Evolutionary conservation across 2,329 filamentous ascomycete species (phyloP).

Genomic region (Cryphonectria nitschkei): DNA sequence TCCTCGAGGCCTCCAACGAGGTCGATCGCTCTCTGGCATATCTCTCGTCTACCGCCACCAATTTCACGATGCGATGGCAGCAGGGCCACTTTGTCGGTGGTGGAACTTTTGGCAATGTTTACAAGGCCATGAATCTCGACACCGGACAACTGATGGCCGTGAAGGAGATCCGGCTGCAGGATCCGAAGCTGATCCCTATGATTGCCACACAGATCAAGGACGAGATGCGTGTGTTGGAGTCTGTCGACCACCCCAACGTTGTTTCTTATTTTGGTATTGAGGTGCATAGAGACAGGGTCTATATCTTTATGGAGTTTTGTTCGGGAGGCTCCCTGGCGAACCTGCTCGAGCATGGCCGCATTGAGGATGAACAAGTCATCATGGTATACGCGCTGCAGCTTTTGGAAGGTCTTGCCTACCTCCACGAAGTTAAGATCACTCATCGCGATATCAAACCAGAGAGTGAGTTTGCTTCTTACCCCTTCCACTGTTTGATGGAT

Average conservation of each 20-base stretch:
- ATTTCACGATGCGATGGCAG: conserved; percentile 95
- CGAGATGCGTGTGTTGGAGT: conserved; percentile 95
- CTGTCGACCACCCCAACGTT: conserved; percentile 95
- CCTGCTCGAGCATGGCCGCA: conserved; percentile 90
- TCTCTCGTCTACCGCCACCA: conserved; percentile 90
- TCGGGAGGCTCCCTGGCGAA: conserved; percentile 90
- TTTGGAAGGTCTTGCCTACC: conserved; percentile 88
- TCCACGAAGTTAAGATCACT: conserved; percentile 89
- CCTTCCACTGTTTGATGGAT: not conserved
- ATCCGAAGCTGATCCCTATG: conserved; percentile 92
- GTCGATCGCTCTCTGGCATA: conserved; percentile 93
- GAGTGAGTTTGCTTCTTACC: conserved; percentile 61
- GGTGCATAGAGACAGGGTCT: conserved; percentile 98
- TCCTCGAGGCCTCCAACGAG: conserved; percentile 93
- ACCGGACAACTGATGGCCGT: conserved; percentile 97
- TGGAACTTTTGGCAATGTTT: conserved; percentile 96
- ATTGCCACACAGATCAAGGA: conserved; percentile 94
- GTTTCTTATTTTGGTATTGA: conserved; percentile 98
- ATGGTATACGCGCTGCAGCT: conserved; percentile 96
- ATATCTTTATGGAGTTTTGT: conserved; percentile 99
- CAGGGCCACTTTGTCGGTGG: conserved; percentile 98
- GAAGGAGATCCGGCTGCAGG: conserved; percentile 96
- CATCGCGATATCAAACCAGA: conserved; percentile 98
- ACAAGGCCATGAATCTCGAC: conserved; percentile 95
- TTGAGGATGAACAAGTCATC: conserved; percentile 96